Evolutionary conservation across 2,329 filamentous ascomycete genomes (phyloP), one percentile per base, ranked within the genome.

Genomic region (Beauveria australis): DNA sequence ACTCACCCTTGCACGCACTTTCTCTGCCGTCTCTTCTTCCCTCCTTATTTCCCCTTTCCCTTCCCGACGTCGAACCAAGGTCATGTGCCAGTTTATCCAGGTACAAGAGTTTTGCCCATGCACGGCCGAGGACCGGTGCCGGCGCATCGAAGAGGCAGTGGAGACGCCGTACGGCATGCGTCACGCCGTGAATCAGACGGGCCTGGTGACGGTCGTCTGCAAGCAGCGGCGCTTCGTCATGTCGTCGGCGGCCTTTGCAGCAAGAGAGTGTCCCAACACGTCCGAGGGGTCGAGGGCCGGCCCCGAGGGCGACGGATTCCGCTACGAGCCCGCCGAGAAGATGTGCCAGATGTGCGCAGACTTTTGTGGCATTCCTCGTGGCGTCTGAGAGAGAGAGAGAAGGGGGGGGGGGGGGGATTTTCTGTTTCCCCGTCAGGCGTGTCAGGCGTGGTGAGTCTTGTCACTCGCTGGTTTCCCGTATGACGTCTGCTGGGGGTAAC

Each of bases 81-180:
- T 22, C 44, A 58, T 58, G 55, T 58, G 55, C 55, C 44, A 58
- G 55, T 58, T 58, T 24, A 58, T 49, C 55, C 55, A 49, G 16
- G 55, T 58, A 7, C 55, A 51, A 22, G 55, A 58, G 19, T 49
- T 58, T 18, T 58, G 55, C 33, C 55, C 55, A 6, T 58, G 55
- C 46, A 18, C 33, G 4, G 55, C 55, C 44, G 55, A 58, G 6
- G 46, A 48, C 46, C 41, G 18, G 46, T 58, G 55, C 46, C 19
- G 55, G 46, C 55, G 55, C 9, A 41, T 16, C 22, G 30, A 51
- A 16, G 55, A 58, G 30, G n/a, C 19, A 19, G 46, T 58, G 19
- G 16, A 49, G 44, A 58, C 55, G 22, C 55, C 55, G 14, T 58
- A 19, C 14, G 55, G 55, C 30, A 24, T 41, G 44, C 44, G 55